These are phyloP conservation scores for Dryadomyces quercivorus DNA, from an alignment of 2,329 filamentous ascomycete genomes.

Conservation along the genomic window DNA sequence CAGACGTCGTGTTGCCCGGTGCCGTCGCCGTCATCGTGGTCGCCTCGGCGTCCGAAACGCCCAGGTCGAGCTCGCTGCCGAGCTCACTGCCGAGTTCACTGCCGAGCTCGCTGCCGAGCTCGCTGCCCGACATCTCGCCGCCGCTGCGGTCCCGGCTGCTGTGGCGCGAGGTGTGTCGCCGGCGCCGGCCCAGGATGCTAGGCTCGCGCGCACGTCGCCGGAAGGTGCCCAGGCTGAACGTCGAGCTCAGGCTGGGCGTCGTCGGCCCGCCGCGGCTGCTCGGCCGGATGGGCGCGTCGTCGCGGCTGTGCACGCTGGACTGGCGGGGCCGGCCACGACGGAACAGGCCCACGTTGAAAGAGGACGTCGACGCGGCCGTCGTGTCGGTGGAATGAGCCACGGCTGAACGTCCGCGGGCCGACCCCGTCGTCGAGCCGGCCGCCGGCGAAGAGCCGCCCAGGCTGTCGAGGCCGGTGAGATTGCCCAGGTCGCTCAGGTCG, in stretches of 20 bases:
- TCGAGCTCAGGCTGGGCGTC: slow-evolving; percentile 35
- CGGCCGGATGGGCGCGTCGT: slow-evolving; percentile 39
- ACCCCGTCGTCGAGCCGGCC: background rate
- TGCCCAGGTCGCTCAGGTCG: slow-evolving; percentile 17
- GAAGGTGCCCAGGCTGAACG: slow-evolving; percentile 45
- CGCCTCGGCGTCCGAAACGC: slow-evolving; percentile 2
- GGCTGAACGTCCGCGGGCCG: background rate
- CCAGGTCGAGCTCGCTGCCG: background rate
- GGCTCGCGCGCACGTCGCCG: slow-evolving; percentile 45
- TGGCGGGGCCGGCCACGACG: slow-evolving; percentile 30
- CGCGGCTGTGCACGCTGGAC: slow-evolving; percentile 38
- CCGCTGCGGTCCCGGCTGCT: background rate
- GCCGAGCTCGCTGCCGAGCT: background rate
- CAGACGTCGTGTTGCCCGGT: slow-evolving; percentile 6
- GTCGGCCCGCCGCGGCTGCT: slow-evolving; percentile 36
- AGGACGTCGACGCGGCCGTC: slow-evolving; percentile 29
- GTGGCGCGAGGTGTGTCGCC: slow-evolving; percentile 28
- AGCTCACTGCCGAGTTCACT: background rate
- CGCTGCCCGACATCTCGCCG: slow-evolving; percentile 3
- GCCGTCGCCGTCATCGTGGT: slow-evolving; percentile 1
- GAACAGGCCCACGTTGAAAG: slow-evolving; percentile 33
- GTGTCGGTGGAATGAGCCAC: slow-evolving; percentile 14
- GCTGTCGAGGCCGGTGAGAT: slow-evolving; percentile 11
- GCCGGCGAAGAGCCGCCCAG: slow-evolving; percentile 11
- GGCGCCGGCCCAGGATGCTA: slow-evolving; percentile 45